Evolutionary conservation across 2,329 filamentous ascomycete genomes (phyloP).

Genomic region (Phoma herbarum): DNA sequence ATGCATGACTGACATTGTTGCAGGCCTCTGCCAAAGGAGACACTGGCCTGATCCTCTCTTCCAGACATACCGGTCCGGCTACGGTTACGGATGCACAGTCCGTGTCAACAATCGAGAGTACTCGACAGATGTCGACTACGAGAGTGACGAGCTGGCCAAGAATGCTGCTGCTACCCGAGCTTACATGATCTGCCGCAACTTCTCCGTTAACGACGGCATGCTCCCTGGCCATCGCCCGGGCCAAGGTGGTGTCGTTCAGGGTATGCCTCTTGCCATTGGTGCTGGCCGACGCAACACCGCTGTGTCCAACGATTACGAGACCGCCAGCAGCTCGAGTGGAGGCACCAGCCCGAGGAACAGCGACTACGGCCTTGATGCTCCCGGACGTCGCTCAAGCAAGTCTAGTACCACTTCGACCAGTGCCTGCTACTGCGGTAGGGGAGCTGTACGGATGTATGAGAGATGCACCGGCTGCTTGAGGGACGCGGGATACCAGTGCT

Average conservation of each 20-base stretch:
- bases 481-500: constrained; percentile 52
- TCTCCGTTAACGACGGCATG: constrained; percentile 97
- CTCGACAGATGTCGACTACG: constrained; percentile 86
- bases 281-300: constrained; percentile 63
- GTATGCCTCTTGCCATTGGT: constrained; percentile 70
- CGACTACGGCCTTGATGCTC: constrained; percentile 55
- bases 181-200: constrained; percentile 97
- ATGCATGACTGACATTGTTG: constrained; percentile 35
- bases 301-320: constrained; percentile 60
- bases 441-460: constrained; percentile 52
- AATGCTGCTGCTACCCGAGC: constrained; percentile 95
- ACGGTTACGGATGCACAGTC: constrained; percentile 87
- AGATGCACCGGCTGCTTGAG: constrained; percentile 55
- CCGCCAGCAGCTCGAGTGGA: constrained; percentile 61
- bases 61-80: constrained; percentile 77
- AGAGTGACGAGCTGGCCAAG: constrained; percentile 81
- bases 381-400: constrained; percentile 47
- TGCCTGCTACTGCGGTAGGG: constrained; percentile 52
- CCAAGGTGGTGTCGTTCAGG: constrained; percentile 65
- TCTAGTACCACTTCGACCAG: constrained; percentile 37
- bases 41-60: constrained; percentile 93
- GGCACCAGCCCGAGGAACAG: constrained; percentile 63
- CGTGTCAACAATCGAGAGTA: constrained; percentile 97
- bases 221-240: constrained; percentile 65
- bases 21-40: constrained; percentile 93